These are phyloP conservation scores for Globisporangium rhizosaccharum DNA, from an alignment of 352 stramenopile species.

Conservation along the genomic window DNA sequence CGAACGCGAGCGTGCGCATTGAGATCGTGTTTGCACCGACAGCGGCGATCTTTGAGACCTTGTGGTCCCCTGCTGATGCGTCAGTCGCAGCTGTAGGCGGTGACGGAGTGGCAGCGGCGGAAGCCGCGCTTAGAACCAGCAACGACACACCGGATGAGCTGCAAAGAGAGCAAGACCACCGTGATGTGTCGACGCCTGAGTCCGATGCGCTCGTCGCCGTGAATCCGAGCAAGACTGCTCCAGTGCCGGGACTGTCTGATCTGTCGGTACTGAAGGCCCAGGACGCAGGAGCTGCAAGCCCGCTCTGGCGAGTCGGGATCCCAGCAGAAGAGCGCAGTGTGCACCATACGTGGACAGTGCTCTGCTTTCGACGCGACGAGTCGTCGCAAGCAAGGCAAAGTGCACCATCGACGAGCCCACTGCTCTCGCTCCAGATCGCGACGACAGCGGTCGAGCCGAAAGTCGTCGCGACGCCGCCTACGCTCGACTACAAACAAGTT, in stretches of 20 bases:
- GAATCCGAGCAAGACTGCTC: slow-evolving; percentile 5
- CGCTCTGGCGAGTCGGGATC: slow-evolving; percentile 13
- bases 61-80: too few relatives aligned
- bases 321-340: slow-evolving; percentile 49
- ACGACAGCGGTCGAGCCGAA: slow-evolving; percentile 57
- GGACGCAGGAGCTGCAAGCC: not conserved
- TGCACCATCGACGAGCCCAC: not conserved
- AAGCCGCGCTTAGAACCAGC: too few relatives aligned
- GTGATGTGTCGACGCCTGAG: not conserved
- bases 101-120: too few relatives aligned
- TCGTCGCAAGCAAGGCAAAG: not conserved
- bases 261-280: not conserved
- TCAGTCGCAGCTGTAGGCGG: too few relatives aligned
- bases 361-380: slow-evolving; percentile 54
- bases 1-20: slow-evolving; percentile 43
- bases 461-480: slow-evolving; percentile 34
- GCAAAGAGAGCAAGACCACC: slow-evolving; percentile 1
- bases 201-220: not conserved
- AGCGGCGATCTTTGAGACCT: slow-evolving; percentile 34
- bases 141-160: too few relatives aligned
- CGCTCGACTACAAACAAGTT: slow-evolving; percentile 82
- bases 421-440: slow-evolving; percentile 59
- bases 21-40: slow-evolving; percentile 79
- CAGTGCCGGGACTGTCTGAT: not conserved
- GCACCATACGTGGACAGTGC: slow-evolving; percentile 71